Percentiles rank a stretch among this genome's conserved stretches.
These are phyloP conservation scores for Pythium pyrilobum DNA, from an alignment of 352 stramenopile species.

Conservation along the genomic window DNA sequence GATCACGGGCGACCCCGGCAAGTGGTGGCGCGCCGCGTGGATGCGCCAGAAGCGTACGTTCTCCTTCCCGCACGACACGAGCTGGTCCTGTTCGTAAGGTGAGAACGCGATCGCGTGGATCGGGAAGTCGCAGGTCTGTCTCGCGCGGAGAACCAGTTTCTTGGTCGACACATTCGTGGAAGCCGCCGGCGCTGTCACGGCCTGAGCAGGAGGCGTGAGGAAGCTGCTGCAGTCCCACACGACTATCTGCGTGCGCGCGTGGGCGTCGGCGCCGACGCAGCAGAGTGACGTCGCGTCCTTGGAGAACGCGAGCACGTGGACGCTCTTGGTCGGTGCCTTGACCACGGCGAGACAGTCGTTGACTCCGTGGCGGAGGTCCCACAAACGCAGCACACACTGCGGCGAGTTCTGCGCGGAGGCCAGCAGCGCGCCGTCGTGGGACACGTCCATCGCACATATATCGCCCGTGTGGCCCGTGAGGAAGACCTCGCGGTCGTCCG, in stretches of 20 bases:
- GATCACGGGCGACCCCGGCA: slow-evolving; percentile 79
- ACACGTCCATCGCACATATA: slow-evolving; percentile 32
- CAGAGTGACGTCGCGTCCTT: slow-evolving; percentile 29
- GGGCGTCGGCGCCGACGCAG: slow-evolving; percentile 54
- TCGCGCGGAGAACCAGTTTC: slow-evolving; percentile 45
- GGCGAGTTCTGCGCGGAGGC: slow-evolving; percentile 36
- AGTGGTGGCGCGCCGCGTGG: slow-evolving; percentile 32
- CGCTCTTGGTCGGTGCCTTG: slow-evolving; percentile 36
- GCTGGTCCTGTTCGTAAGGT: slow-evolving; percentile 69
- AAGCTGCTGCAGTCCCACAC: slow-evolving; percentile 58
- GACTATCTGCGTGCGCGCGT: slow-evolving; percentile 64
- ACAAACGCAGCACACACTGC: slow-evolving; percentile 40
- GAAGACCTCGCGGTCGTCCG: slow-evolving; percentile 18
- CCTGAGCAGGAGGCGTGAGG: neutral
- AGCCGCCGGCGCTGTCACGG: too few relatives aligned
- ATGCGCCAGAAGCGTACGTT: slow-evolving; percentile 92
- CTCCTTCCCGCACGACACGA: slow-evolving; percentile 88
- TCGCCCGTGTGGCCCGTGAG: slow-evolving; percentile 19
- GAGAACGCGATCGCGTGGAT: slow-evolving; percentile 75
- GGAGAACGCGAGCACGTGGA: slow-evolving; percentile 52
- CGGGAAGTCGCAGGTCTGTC: slow-evolving; percentile 85
- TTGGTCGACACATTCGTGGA: too few relatives aligned
- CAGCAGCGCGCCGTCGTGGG: slow-evolving; percentile 32
- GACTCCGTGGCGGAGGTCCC: slow-evolving; percentile 28
- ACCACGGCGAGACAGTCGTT: slow-evolving; percentile 43